These are phyloP conservation scores for Hypoxylon sp. DNA, from an alignment of 2,329 filamentous ascomycete species.

Conservation along the genomic window DNA sequence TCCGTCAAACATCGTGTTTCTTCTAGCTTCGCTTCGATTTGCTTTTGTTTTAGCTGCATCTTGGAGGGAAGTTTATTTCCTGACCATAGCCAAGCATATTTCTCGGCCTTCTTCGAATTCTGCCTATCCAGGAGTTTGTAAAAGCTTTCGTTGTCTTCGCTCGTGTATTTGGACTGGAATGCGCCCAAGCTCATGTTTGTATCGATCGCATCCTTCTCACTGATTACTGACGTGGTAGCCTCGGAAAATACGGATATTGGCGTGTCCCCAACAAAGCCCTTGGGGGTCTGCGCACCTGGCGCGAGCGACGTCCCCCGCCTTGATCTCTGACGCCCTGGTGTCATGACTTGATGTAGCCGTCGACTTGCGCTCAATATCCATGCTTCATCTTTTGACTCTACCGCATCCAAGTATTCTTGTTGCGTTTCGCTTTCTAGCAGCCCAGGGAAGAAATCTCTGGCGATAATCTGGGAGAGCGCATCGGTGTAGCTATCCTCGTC, in stretches of 20 bases:
- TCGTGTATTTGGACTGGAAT: slow-evolving; percentile 94
- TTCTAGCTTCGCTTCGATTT: slow-evolving; percentile 63
- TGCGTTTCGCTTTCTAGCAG: slow-evolving; percentile 86
- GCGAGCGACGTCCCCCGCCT: slow-evolving; percentile 48
- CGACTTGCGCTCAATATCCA: slow-evolving; percentile 88
- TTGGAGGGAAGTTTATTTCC: slow-evolving; percentile 88
- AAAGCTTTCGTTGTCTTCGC: slow-evolving; percentile 97
- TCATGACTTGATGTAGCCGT: slow-evolving; percentile 80
- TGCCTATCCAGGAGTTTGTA: slow-evolving; percentile 91
- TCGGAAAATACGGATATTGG: slow-evolving; percentile 66
- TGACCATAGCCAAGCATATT: slow-evolving; percentile 88
- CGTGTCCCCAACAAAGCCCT: slow-evolving; percentile 75
- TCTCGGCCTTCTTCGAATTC: slow-evolving; percentile 83
- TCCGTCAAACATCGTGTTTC: slow-evolving; percentile 59
- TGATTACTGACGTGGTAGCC: slow-evolving; percentile 48
- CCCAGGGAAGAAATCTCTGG: slow-evolving; percentile 95
- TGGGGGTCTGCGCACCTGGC: slow-evolving; percentile 65
- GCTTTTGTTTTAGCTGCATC: slow-evolving; percentile 74
- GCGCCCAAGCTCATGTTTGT: slow-evolving; percentile 81
- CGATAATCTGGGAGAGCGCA: slow-evolving; percentile 91
- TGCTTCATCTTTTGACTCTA: slow-evolving; percentile 82
- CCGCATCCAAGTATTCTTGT: slow-evolving; percentile 89
- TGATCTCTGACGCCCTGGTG: slow-evolving; percentile 65
- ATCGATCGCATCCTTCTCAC: slow-evolving; percentile 65
- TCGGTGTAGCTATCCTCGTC: slow-evolving; percentile 95